A percentile compares a stretch with the other conserved stretches of the same genome.
phyloP scores from a whole-genome alignment of 2,329 filamentous ascomycete species.

The Fusarium coffeatum region DNA sequence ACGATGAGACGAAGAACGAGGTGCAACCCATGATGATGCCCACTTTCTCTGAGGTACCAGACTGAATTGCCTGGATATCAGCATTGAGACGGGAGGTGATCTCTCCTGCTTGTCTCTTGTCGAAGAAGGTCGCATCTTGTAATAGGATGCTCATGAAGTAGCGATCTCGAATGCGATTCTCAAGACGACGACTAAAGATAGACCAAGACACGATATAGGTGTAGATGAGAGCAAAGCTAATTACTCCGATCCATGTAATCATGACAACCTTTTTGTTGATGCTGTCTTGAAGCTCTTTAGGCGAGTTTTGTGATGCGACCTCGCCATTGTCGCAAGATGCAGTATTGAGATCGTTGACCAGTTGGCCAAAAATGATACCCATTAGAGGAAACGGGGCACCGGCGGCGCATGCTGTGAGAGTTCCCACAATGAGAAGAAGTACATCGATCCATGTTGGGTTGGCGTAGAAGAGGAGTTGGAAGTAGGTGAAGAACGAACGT shows the following conservation, averaged over 20 bases:
- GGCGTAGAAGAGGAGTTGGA: conserved; percentile 59
- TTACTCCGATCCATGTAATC: conserved; percentile 73
- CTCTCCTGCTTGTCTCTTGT: conserved; percentile 70
- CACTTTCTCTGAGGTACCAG: conserved; percentile 77
- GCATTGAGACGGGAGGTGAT: conserved; percentile 71
- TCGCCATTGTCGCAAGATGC: conserved; percentile 61
- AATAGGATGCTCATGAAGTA: conserved; percentile 69
- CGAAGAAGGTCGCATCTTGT: conserved; percentile 73
- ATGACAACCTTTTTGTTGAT: conserved; percentile 69
- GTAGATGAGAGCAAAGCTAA: conserved; percentile 73
- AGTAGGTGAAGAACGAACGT: conserved; percentile 53
- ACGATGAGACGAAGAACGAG: conserved; percentile 75
- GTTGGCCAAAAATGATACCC: conserved; percentile 72
- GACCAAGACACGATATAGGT: conserved; percentile 72
- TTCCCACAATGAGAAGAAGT: conserved; percentile 56
- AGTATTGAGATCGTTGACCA: conserved; percentile 70
- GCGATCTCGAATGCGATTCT: conserved; percentile 69
- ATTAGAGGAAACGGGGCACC: conserved; percentile 73
- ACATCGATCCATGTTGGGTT: conserved; percentile 58
- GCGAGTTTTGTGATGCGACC: conserved; percentile 37
- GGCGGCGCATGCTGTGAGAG: conserved; percentile 63
- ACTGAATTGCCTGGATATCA: conserved; percentile 74
- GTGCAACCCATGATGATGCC: conserved; percentile 71
- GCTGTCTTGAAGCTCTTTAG: conserved; percentile 52
- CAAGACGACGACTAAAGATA: conserved; percentile 71